Evolutionary conservation across 108 stramenopile species (phyloP), one percentile per base, ranked within the genome.

Genomic region (Cyclotella cryptica): DNA sequence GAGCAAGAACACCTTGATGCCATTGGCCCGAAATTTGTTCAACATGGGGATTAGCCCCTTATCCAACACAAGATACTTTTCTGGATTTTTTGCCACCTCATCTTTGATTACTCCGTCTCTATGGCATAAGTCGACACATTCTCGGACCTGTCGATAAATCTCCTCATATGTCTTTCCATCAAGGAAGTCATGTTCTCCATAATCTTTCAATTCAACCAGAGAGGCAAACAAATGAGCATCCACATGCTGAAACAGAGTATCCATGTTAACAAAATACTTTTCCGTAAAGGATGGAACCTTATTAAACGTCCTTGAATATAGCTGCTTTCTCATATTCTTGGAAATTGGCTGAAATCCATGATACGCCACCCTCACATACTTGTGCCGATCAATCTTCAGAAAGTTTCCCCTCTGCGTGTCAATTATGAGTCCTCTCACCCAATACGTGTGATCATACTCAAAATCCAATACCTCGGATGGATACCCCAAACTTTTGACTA

Each of bases 81-180:
- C 88, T 4, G 96, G 97, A 84, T 96, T 83, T 13, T 74, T 64
- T 11, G 92, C 92, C 18, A 96, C 96, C 60, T 92, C 89, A 80
- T 98, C 96, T 81, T 98, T 98, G 69, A 98, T 98, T 63, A 95
- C 96, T 35, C 98, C 98, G 84, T 98, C 98, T 26, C 97, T 85
- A 74, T 98, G 98, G 71, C 98, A 98, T 24, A 98, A 71, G 75
- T 98, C 98, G 0, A 98, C 97, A 74, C 92, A 91, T 62, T 91
- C 89, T 52, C 97, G 81, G 19, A 97, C 90, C 46, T 98, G 86
- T 19, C 81, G 58, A 71, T 93, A 98, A 46, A 97, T 92, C 72
- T 93, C 88, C 61, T 89, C 92, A 77, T 98, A 98, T 10, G 97
- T 93, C 83, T 95, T 93, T 46, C 67, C 85, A 68, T 95, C 92